Conservation (phyloP, 805 yeast genomes). For the Starmerella lactis-condensi region DNA sequence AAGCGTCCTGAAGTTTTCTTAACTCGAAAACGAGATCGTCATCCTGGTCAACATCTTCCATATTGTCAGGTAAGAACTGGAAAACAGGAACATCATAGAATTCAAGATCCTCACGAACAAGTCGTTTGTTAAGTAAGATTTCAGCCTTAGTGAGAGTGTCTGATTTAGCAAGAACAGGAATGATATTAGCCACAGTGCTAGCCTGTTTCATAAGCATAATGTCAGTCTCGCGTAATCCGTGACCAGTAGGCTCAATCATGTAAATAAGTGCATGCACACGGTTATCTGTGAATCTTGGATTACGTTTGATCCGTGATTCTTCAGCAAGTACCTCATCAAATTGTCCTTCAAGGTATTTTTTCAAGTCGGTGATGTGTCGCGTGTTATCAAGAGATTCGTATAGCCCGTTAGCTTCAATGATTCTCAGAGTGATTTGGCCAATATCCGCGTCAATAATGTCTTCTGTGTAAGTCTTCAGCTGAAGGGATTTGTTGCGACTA, state of each 20-base stretch:
- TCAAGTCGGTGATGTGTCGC: constrained; percentile 31
- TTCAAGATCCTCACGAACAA: constrained; percentile 60
- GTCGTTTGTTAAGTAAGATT: constrained; percentile 48
- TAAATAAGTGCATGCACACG: constrained; percentile 65
- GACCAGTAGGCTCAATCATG: constrained; percentile 47
- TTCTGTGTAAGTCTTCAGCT: constrained; percentile 17
- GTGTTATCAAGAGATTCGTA: constrained; percentile 60
- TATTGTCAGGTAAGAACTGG: constrained; percentile 46
- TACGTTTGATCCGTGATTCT: constrained; percentile 55
- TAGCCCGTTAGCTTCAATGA: constrained; percentile 58
- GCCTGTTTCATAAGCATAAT: constrained; percentile 60
- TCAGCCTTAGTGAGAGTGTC: constrained; percentile 72
- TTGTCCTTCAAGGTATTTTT: constrained; percentile 46
- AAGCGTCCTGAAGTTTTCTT: constrained; percentile 31
- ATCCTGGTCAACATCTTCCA: constrained; percentile 31
- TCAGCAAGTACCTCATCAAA: constrained; percentile 56
- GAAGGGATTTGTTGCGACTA: constrained; percentile 17
- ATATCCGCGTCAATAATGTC: constrained; percentile 15
- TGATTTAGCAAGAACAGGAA: constrained; percentile 72
- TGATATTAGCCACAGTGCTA: constrained; percentile 62
- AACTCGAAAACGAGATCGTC: constrained; percentile 27
- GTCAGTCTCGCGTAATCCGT: constrained; percentile 48
- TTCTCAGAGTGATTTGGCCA: constrained; percentile 27
- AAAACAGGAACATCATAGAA: constrained; percentile 52
- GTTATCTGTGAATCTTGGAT: constrained; percentile 51